A percentile compares a stretch with the other conserved stretches of the same genome.
Conservation (phyloP, 2,329 filamentous ascomycete genomes). For the Colletotrichum sp. region DNA sequence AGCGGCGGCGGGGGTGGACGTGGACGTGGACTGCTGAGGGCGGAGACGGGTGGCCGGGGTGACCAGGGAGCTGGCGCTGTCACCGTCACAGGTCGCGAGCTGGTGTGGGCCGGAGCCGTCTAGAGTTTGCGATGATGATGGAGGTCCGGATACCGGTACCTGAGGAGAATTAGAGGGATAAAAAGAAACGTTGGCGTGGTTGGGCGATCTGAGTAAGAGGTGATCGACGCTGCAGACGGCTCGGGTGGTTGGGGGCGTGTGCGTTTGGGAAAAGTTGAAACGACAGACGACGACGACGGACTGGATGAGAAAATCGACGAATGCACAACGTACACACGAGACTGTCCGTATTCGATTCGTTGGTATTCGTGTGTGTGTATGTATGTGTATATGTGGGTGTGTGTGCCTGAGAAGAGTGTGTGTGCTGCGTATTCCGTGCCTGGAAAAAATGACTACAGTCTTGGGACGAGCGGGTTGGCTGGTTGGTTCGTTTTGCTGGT, state of each 20-base stretch:
- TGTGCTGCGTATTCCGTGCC: neutral
- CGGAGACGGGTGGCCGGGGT: neutral
- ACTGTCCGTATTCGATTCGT: neutral
- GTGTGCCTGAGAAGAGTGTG: neutral
- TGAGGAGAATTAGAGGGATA: neutral
- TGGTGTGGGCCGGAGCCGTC: conserved; percentile 3
- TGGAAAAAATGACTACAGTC: neutral
- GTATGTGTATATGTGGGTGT: neutral
- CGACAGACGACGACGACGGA: neutral
- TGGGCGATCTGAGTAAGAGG: conserved; percentile 3
- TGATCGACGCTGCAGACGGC: conserved; percentile 13
- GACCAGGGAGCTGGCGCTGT: conserved; percentile 13
- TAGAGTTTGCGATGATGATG: neutral
- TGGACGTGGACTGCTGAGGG: neutral
- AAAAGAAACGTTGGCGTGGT: neutral
- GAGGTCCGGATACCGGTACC: neutral
- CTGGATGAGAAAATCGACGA: neutral
- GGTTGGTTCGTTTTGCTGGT: neutral
- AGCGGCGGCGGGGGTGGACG: neutral
- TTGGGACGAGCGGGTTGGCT: neutral
- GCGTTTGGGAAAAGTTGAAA: neutral
- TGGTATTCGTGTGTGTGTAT: neutral
- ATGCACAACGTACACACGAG: neutral
- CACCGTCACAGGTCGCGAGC: conserved; percentile 8
- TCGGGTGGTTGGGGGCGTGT: conserved; percentile 1